A percentile compares a stretch with the other conserved stretches of the same genome.
Evolutionary conservation across 2,329 filamentous ascomycete genomes (phyloP).

Genomic region (Rhinocladiella mackenziei): DNA sequence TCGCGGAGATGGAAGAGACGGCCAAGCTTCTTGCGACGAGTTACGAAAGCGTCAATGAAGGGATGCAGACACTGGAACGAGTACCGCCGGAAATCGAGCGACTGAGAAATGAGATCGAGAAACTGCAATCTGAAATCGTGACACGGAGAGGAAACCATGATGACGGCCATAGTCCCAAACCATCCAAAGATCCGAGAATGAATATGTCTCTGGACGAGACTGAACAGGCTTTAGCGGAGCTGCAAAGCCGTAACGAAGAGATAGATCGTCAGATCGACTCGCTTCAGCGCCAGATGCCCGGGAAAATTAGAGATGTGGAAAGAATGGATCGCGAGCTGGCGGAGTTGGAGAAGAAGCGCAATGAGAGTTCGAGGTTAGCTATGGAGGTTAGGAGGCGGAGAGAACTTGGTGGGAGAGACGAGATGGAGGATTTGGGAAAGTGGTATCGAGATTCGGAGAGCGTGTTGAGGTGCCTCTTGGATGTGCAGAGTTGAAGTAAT

Average conservation of each 20-base stretch:
- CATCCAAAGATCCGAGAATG: slow-evolving; percentile 19
- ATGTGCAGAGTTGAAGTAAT: slow-evolving; percentile 30
- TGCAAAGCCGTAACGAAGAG: slow-evolving; percentile 40
- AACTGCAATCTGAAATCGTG: slow-evolving; percentile 42
- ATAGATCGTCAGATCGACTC: slow-evolving; percentile 42
- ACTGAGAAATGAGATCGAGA: slow-evolving; percentile 40
- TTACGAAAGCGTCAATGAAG: slow-evolving; percentile 45
- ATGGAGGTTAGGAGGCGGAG: slow-evolving; percentile 44
- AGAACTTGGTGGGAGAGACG: slow-evolving; percentile 44
- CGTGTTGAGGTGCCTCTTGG: slow-evolving; percentile 40
- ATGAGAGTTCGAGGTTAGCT: slow-evolving; percentile 45
- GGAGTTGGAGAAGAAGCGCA: slow-evolving; percentile 43
- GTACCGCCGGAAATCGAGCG: slow-evolving; percentile 41
- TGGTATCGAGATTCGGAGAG: slow-evolving; percentile 45
- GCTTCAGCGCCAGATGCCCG: slow-evolving; percentile 43
- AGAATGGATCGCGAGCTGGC: slow-evolving; percentile 43
- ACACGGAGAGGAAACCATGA: slow-evolving; percentile 37
- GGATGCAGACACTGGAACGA: slow-evolving; percentile 43
- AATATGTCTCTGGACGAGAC: slow-evolving; percentile 35
- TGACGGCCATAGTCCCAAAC: slow-evolving; percentile 1
- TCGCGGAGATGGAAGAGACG: slow-evolving; percentile 67
- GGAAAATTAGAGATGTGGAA: slow-evolving; percentile 44
- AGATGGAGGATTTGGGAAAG: slow-evolving; percentile 44
- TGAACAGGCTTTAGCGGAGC: slow-evolving; percentile 38
- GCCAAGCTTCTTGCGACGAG: slow-evolving; percentile 60